Percentiles rank a stretch among this genome's conserved stretches.
Evolutionary conservation across 2,329 filamentous ascomycete species (phyloP).

Genomic region (Apiospora saccharicola): DNA sequence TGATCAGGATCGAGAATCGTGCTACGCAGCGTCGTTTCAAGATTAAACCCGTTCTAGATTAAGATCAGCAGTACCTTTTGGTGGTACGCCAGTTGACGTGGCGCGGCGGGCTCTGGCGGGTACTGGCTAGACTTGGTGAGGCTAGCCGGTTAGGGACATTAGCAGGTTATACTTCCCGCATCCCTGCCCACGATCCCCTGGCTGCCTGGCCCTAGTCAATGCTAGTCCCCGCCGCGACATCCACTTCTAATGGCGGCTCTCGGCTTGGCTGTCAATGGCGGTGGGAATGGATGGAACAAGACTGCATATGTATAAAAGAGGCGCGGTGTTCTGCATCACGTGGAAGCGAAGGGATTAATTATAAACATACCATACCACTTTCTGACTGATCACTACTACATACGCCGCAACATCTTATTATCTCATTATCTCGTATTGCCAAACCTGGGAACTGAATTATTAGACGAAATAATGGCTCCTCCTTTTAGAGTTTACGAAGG

Average conservation of each 20-base stretch:
- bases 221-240: neutral
- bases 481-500: slow-evolving; percentile 59
- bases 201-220: neutral
- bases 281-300: neutral
- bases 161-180: neutral
- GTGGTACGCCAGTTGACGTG: slow-evolving; percentile 9
- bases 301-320: slow-evolving; percentile 18
- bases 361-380: slow-evolving; percentile 7
- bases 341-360: slow-evolving; percentile 9
- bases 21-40: neutral
- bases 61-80: slow-evolving; percentile 2
- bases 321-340: neutral
- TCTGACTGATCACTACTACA: too few relatives aligned
- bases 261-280: neutral
- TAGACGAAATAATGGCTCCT: slow-evolving; percentile 3
- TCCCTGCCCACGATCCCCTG: neutral
- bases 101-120: neutral
- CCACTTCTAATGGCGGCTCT: neutral
- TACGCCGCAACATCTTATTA: neutral
- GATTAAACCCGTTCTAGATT: neutral
- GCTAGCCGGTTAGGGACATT: neutral
- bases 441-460: neutral
- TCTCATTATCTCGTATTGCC: neutral
- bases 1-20: neutral
- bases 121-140: neutral